Evolutionary conservation across 2,329 filamentous ascomycete species (phyloP), one percentile per base, ranked within the genome.

Genomic region (Fusarium bulbicola): DNA sequence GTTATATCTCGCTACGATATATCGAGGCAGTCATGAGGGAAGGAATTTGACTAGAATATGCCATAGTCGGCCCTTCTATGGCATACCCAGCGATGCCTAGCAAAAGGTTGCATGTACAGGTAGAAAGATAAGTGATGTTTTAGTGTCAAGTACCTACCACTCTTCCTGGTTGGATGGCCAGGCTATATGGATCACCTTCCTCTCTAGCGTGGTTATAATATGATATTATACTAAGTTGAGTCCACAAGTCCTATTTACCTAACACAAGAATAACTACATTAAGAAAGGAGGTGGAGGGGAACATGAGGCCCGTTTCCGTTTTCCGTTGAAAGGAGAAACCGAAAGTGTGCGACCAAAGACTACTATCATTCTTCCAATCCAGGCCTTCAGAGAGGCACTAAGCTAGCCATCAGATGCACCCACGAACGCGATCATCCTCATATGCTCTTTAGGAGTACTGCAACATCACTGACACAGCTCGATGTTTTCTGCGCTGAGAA

Each of bases 361-460:
- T 1, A 9, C 4, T 6, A 16, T 4, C 16, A 0, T 11, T 3
- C 3, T 16, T 16, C 21, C 5, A 4, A n/a, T n/a, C 5, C 3
- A 20, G 28, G 1, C 20, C 20, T 12, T 8, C 7, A 49, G 20
- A 18, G 6, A 30, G 6, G 20, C 46, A 49, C 20, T 0, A 1
- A 49, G 6, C 20, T 24, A 7, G 10, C 11, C 2, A 1, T 0
- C 6, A 16, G 6, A 5, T 18, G 40, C 6, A 5, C 14, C 2
- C n/a, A 24, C 2, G 6, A 30, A 34, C 14, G 32, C 0, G 14
- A 15, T 7, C 40, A 5, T n/a, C 8, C 1, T 11, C 14, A n/a
- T 16, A 1, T 5, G n/a, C 4, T 24, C 1, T 43, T 4, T 24
- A 24, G 15, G 39, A 9, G 39, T n/a, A 15, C 21, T n/a, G 7